Evolutionary conservation across 495 filamentous ascomycete genomes (phyloP), one percentile per base, ranked within the genome.

Genomic region (Penicillium lagena): DNA sequence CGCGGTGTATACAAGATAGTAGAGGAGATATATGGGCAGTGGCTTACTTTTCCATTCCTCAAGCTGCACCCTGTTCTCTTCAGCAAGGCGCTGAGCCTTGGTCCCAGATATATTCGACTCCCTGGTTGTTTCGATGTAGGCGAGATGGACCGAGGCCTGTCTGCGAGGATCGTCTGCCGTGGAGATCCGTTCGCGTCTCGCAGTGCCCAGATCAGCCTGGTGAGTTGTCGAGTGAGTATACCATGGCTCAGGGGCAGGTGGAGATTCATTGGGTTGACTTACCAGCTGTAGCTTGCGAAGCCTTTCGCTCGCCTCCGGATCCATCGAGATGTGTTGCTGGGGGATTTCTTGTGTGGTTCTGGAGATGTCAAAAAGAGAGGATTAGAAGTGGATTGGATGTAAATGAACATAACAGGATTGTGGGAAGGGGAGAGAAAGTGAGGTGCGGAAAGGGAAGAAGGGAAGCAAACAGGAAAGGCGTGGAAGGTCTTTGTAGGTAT

Each of bases 181-280:
- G 7, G 64, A 58, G 10, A 70, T 54, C 15, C 50, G 37, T 29
- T 70, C 60, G 9, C 66, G 58, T 32, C 68, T 57, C 2, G 51
- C 56, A 1, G 54, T 61, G 12, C 68, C 68, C 7, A 71, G 33
- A 29, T 70, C 67, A 2, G 42, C 57, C 67, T 71, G 43, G 46
- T 22, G 7, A 40, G 15, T 12, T 14, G 2, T 28, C 30, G 29
- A 7, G 47, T 28, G 50, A 32, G n/a, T 36, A 39, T 13, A 29
- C 7, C 4, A 29, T 13, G 14, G 9, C 41, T 13, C 2, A 12
- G 29, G 27, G 6, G 35, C 7, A 45, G n/a, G 14, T 11, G 6
- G 7, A 15, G 22, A 15, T 1, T 12, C 5, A 35, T 9, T 22
- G 10, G 14, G 7, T 8, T n/a, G 11, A 9, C 56, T 27, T 46